A percentile compares a stretch with the other conserved stretches of the same genome.
Conservation (phyloP, 73 alveolate species). For the Stentor roeselii region DNA sequence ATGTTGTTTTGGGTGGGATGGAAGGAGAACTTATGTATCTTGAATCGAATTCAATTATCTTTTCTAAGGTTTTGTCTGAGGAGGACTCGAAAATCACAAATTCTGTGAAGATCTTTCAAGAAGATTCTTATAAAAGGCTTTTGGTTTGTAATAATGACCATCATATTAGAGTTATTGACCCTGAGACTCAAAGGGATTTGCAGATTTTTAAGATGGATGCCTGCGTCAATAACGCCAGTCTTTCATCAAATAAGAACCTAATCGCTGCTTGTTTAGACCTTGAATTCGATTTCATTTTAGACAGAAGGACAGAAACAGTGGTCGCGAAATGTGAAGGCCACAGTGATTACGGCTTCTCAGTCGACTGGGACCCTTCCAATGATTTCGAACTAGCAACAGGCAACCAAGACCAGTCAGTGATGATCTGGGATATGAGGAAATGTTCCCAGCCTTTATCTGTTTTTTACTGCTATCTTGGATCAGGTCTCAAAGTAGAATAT, state of each 20-base stretch:
- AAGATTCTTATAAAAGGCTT: neutral
- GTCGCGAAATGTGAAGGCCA: neutral
- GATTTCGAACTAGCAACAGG: slow-evolving; percentile 6
- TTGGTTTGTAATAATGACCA: slow-evolving; percentile 22
- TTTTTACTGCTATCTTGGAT: neutral
- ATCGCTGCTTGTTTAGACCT: neutral
- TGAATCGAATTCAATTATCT: neutral
- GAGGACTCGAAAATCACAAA: slow-evolving; percentile 17
- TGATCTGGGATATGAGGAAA: slow-evolving; percentile 14
- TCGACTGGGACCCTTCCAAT: slow-evolving; percentile 6
- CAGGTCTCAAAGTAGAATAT: neutral
- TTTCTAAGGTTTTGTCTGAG: neutral
- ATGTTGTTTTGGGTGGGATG: slow-evolving; percentile 11
- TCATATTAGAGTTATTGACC: slow-evolving; percentile 5
- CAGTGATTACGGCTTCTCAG: slow-evolving; percentile 15
- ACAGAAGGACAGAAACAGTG: neutral
- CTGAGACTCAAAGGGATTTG: neutral
- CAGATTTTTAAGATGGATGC: neutral
- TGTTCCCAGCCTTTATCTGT: neutral
- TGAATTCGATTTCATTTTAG: neutral
- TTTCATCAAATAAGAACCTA: neutral
- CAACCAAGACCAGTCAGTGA: slow-evolving; percentile 20
- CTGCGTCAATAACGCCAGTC: neutral
- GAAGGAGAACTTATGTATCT: slow-evolving; percentile 5
- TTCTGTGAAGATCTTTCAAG: neutral